Conservation (phyloP, 495 filamentous ascomycete species). For the Halenospora varia region DNA sequence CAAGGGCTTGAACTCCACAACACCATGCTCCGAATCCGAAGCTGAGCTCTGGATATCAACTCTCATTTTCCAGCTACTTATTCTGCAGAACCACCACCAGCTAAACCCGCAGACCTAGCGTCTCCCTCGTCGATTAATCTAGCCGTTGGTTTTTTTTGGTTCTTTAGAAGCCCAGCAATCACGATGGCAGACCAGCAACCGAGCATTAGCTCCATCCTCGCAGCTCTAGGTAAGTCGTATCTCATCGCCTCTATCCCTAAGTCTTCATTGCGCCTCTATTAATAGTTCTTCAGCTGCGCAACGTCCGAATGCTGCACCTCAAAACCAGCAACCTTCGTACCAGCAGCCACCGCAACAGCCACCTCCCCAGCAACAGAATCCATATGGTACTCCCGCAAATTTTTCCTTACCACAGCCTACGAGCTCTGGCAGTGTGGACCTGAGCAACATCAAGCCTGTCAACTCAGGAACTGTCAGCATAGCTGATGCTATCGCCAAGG, state of each 20-base stretch:
- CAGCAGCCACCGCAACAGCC: conserved; percentile 32
- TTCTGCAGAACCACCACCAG: no score
- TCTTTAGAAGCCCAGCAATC: not conserved
- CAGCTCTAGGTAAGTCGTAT: conserved; percentile 43
- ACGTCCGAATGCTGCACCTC: conserved; percentile 37
- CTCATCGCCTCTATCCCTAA: not conserved
- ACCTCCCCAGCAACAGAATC: conserved; percentile 31
- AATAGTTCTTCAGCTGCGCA: conserved; percentile 36
- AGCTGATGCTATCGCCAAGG: conserved; percentile 68
- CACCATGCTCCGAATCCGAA: no score
- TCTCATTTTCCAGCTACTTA: no score
- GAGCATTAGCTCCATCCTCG: conserved; percentile 50
- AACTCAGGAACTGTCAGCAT: conserved; percentile 70
- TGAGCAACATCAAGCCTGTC: conserved; percentile 69
- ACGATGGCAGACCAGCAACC: conserved; percentile 39
- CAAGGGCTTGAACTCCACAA: no score
- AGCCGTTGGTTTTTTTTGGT: no score
- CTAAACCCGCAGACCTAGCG: no score
- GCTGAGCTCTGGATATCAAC: no score
- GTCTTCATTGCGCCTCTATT: not conserved
- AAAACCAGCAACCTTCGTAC: conserved; percentile 35
- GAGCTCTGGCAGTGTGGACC: conserved; percentile 64
- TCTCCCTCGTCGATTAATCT: no score
- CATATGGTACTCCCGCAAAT: conserved; percentile 33
- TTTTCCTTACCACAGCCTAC: conserved; percentile 64